Conservation (phyloP, 1,284 basidiomycete genomes). For the Ganoderma sinense region DNA sequence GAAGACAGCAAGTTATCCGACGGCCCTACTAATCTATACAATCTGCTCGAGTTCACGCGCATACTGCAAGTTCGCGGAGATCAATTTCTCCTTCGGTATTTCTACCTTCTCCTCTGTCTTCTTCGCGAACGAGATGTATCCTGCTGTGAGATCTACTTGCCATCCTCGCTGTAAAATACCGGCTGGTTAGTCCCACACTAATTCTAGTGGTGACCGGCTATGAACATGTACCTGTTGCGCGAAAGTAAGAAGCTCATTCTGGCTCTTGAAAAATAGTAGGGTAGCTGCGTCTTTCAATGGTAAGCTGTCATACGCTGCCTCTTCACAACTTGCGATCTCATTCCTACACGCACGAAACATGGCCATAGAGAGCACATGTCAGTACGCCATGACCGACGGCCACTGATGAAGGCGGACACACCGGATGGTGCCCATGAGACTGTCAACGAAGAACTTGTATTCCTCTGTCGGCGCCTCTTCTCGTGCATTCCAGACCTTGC, state of each 20-base stretch:
- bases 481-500: constrained; percentile 96
- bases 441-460: constrained; percentile 91
- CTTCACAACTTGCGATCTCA: constrained; percentile 94
- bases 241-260: constrained; percentile 80
- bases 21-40: constrained; percentile 59
- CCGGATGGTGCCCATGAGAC: constrained; percentile 93
- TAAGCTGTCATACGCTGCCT: constrained; percentile 87
- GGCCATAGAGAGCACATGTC: background rate
- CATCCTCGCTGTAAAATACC: constrained; percentile 64
- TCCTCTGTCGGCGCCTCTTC: constrained; percentile 88
- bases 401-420: constrained; percentile 37
- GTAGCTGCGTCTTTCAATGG: constrained; percentile 90
- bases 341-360: constrained; percentile 57
- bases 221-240: constrained; percentile 68
- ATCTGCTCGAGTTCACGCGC: constrained; percentile 90
- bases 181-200: constrained; percentile 7
- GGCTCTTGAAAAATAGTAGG: constrained; percentile 85
- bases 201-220: background rate
- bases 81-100: constrained; percentile 84
- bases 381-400: background rate
- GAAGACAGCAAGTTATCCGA: constrained; percentile 27
- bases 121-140: constrained; percentile 68
- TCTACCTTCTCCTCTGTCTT: constrained; percentile 82
- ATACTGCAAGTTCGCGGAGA: constrained; percentile 77
- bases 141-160: constrained; percentile 71